phyloP scores from a whole-genome alignment of 371 early-diverging fungal genomes.

The Apophysomyces trapeziformis region DNA sequence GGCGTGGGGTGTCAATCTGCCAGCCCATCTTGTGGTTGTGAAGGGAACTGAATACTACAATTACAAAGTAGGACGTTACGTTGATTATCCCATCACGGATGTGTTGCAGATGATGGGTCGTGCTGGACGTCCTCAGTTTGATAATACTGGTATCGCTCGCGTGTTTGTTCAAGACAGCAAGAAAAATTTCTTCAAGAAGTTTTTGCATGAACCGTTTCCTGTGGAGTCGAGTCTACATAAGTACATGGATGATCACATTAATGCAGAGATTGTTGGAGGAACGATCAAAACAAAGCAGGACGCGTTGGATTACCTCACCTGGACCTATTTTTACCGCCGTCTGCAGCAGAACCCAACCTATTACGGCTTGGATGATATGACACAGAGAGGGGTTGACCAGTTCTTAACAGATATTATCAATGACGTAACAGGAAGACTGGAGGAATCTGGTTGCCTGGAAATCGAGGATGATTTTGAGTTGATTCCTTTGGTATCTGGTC shows the following conservation, averaged over 20 bases:
- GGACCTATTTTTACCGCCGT: constrained; percentile 95
- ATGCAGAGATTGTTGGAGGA: constrained; percentile 90
- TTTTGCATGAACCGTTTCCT: constrained; percentile 92
- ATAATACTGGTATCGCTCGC: constrained; percentile 85
- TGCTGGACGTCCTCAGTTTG: constrained; percentile 98
- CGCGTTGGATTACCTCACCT: constrained; percentile 91
- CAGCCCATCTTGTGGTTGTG: constrained; percentile 97
- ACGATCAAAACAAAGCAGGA: constrained; percentile 88
- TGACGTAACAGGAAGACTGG: constrained; percentile 67
- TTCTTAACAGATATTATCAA: constrained; percentile 83
- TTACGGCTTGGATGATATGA: constrained; percentile 86
- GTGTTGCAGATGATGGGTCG: constrained; percentile 99
- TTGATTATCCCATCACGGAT: constrained; percentile 95
- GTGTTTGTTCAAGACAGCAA: constrained; percentile 91
- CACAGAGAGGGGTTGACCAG: constrained; percentile 67
- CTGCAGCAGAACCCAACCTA: constrained; percentile 93
- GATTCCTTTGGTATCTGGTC: constrained; percentile 73
- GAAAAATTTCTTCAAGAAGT: constrained; percentile 96
- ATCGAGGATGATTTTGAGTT: constrained; percentile 65
- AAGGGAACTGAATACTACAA: constrained; percentile 99
- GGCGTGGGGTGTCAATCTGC: constrained; percentile 99
- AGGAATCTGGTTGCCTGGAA: constrained; percentile 74
- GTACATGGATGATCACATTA: constrained; percentile 85
- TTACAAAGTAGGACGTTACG: constrained; percentile 84
- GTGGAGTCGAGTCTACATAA: constrained; percentile 85